phyloP scores from a whole-genome alignment of 495 filamentous ascomycete species.

The Pseudoneurospora amorphoporcata region DNA sequence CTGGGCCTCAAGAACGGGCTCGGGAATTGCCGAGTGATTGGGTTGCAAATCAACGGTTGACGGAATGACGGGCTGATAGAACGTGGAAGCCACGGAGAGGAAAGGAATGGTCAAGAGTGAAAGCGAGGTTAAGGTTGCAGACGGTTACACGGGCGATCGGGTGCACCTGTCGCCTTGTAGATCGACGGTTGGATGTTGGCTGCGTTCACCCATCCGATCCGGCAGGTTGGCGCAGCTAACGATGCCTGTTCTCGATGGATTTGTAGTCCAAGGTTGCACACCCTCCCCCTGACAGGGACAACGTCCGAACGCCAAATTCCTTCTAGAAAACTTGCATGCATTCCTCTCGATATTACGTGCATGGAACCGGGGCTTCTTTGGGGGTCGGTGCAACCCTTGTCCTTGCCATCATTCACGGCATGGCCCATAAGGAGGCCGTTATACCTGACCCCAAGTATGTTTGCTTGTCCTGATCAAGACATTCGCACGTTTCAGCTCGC shows the following conservation, averaged over 20 bases:
- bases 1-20: not conserved
- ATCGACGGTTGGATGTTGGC: not conserved
- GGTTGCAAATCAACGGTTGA: not conserved
- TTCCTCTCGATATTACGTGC: constrained; percentile 5
- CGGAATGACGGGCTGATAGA: not conserved
- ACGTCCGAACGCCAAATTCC: not conserved
- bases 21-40: not conserved
- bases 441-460: not conserved
- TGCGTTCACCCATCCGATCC: not conserved
- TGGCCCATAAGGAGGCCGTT: not conserved
- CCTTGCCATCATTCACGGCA: not conserved
- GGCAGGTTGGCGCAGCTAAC: not conserved
- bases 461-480: not conserved
- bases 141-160: not conserved
- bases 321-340: constrained; percentile 13
- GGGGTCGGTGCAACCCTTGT: not conserved
- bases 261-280: not conserved
- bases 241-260: not conserved
- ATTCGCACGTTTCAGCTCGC: not conserved
- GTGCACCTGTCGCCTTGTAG: not conserved
- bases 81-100: not conserved
- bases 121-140: not conserved
- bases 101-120: not conserved
- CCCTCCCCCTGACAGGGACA: not conserved
- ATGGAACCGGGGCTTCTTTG: not conserved